Percentiles rank a stretch among this genome's conserved stretches.
Conservation (phyloP, 1,284 basidiomycete species). For the Neonothopanus nambi region DNA sequence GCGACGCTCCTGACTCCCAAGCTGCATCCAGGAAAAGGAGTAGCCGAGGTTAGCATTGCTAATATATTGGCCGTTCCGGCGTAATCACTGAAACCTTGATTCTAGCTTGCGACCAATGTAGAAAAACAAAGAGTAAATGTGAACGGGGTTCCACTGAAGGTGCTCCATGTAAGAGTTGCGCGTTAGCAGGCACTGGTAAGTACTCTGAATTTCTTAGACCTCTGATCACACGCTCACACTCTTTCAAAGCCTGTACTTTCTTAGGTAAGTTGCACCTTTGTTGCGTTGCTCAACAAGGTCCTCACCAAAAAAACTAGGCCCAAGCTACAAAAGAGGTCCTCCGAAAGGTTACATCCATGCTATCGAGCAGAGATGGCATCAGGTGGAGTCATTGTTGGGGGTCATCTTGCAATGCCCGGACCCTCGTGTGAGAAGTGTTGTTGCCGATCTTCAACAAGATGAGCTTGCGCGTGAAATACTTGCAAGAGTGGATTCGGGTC, state of each 20-base stretch:
- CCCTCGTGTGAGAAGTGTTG: conserved; percentile 64
- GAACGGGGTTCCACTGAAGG: conserved; percentile 57
- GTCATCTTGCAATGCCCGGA: conserved; percentile 75
- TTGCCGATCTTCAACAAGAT: conserved; percentile 70
- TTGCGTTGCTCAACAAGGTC: background rate
- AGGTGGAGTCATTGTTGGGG: conserved; percentile 83
- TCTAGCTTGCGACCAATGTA: conserved; percentile 81
- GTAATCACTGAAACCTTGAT: no score
- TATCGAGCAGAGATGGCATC: conserved; percentile 86
- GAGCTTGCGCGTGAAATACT: conserved; percentile 72
- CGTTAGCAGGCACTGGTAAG: conserved; percentile 59
- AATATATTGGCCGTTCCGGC: background rate
- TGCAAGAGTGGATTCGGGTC: conserved; percentile 70
- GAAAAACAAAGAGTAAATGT: conserved; percentile 87
- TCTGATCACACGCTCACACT: background rate
- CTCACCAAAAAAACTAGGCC: conserved; percentile 43
- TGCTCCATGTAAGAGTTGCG: conserved; percentile 69
- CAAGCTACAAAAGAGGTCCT: conserved; percentile 82
- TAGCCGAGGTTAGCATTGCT: conserved; percentile 54
- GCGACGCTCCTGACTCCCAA: conserved; percentile 40
- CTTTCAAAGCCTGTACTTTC: conserved; percentile 15
- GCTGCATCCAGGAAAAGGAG: conserved; percentile 58
- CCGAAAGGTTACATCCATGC: conserved; percentile 90
- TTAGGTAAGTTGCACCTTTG: conserved; percentile 4
- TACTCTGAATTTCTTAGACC: conserved; percentile 15